Evolutionary conservation across 2,329 filamentous ascomycete genomes (phyloP), one percentile per base, ranked within the genome.

Genomic region (Aspergillus tanneri): DNA sequence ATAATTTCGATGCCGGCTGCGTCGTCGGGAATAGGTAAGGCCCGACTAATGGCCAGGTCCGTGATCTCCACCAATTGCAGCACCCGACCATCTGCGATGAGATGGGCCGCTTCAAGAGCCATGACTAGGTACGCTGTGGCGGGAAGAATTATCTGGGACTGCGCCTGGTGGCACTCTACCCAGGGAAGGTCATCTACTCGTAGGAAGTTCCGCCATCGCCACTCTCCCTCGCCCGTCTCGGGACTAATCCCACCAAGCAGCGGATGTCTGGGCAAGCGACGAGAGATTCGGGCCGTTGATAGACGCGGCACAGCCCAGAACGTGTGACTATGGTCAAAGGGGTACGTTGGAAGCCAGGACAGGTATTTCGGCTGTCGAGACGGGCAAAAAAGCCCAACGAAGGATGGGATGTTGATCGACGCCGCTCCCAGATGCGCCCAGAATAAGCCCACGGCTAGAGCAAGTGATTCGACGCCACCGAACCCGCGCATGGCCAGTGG

Each of bases 201-300:
- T 7, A 77, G 58, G 27, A 73, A 61, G 42, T 74, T 73, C 9
- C 74, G 64, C 76, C 76, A 79, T 34, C 54, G 50, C 39, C 39
- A 47, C n/a, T 53, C 50, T 3, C 43, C 47, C 11, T 42, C 27
- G 4, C 40, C 41, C 3, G 23, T 42, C 7, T 50, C 47, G 3
- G 47, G 34, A 11, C 32, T 47, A n/a, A 28, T 21, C 5, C 24
- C n/a, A 5, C 51, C 51, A 3, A 53, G 43, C 2, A 53, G 37
- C 3, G 43, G 25, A 4, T 53, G 39, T 8, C 24, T 18, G 5
- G 47, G 40, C 3, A 22, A 19, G 1, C 16, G 18, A 7, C 47
- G 44, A 23, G 25, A 21, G 10, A 27, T 30, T 27, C 35, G 36
- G 19, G 35, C 36, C 3, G 4, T 18, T 7, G 47, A 16, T 5